Evolutionary conservation across 495 filamentous ascomycete species (phyloP).

Genomic region (Elasticomyces elasticus): DNA sequence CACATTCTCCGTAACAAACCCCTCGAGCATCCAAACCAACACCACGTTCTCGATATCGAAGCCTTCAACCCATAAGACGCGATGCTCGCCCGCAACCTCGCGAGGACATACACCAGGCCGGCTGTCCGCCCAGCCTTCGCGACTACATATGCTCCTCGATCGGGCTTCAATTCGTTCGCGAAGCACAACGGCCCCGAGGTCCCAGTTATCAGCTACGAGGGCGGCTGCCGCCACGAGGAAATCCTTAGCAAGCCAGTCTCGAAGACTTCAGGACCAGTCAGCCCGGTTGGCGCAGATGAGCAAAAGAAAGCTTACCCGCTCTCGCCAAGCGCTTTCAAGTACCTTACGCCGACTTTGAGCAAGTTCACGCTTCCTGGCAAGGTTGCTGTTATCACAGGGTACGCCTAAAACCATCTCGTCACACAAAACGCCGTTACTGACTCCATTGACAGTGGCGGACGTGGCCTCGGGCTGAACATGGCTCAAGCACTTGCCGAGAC

Average conservation of each 20-base stretch:
- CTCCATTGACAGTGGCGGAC: slow-evolving; percentile 48
- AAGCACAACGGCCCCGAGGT: slow-evolving; percentile 9
- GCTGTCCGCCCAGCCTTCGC: background rate
- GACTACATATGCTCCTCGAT: background rate
- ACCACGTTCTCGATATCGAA: background rate
- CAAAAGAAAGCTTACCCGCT: slow-evolving; percentile 18
- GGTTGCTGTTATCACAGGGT: slow-evolving; percentile 65
- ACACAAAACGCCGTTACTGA: slow-evolving; percentile 2
- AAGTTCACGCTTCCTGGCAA: slow-evolving; percentile 57
- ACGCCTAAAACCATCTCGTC: slow-evolving; percentile 29
- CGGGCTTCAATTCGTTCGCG: slow-evolving; percentile 1
- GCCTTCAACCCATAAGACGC: slow-evolving; percentile 1
- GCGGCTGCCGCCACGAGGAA: slow-evolving; percentile 11
- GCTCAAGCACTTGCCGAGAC: slow-evolving; percentile 64
- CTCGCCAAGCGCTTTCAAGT: slow-evolving; percentile 2
- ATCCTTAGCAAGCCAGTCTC: background rate
- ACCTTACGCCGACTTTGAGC: slow-evolving; percentile 47
- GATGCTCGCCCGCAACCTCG: slow-evolving; percentile 13
- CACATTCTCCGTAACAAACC: background rate
- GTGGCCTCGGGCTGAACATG: slow-evolving; percentile 69
- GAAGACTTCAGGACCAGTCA: slow-evolving; percentile 12
- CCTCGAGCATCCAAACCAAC: too few relatives aligned
- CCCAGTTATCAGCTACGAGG: slow-evolving; percentile 15
- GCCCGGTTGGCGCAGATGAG: slow-evolving; percentile 18
- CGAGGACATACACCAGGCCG: background rate